These are phyloP conservation scores for Cardamine chenopodiifolia DNA, from an alignment of 345 rosid genomes.

Conservation along the genomic window DNA sequence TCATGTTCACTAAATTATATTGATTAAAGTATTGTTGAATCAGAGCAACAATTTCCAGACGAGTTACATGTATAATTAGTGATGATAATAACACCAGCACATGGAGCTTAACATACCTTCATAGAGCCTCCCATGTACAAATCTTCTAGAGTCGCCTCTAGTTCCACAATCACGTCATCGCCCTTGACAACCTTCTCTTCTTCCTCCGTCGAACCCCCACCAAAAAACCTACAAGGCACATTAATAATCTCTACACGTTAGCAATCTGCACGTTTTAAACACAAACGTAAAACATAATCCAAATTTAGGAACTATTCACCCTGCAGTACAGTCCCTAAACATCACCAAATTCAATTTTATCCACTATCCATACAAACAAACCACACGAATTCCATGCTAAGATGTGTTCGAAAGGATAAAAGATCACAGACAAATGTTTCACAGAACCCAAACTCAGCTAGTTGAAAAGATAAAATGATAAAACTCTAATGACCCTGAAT, in stretches of 20 bases:
- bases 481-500: not conserved
- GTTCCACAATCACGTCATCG: slow-evolving; percentile 92
- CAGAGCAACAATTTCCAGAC: not conserved
- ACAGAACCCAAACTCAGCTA: not conserved
- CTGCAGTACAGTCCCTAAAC: not conserved
- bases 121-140: slow-evolving; percentile 96
- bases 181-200: slow-evolving; percentile 90
- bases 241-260: slow-evolving; percentile 5
- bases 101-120: slow-evolving; percentile 53
- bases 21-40: not conserved
- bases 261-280: slow-evolving; percentile 1
- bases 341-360: not conserved
- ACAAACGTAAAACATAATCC: not conserved
- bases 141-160: slow-evolving; percentile 94
- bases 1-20: not conserved
- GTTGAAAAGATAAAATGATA: not conserved
- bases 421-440: not conserved
- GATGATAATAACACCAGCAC: not conserved
- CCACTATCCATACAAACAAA: not conserved
- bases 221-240: slow-evolving; percentile 64
- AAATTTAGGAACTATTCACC: not conserved
- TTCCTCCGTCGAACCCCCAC: slow-evolving; percentile 81
- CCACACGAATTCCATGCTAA: not conserved
- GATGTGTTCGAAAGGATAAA: not conserved
- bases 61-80: not conserved